Conservation (phyloP, 805 yeast species). For the Candida nanaspora region DNA sequence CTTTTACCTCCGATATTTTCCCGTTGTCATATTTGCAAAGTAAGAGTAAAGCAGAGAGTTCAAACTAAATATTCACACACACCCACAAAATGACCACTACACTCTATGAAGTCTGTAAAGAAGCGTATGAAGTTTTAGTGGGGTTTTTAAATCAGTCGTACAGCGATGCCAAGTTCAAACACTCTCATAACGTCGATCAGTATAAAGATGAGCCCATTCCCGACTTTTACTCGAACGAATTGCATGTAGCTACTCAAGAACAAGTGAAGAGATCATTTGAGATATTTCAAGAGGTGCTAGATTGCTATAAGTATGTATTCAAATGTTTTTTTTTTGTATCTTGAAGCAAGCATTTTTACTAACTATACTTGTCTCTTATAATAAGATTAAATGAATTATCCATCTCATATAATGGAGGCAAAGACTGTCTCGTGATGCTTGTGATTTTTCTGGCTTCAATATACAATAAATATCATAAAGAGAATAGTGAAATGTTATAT, state of each 20-base stretch:
- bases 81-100: constrained; percentile 9
- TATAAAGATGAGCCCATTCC: constrained; percentile 2
- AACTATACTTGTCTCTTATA: neutral
- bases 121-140: constrained; percentile 11
- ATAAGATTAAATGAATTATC: constrained; percentile 45
- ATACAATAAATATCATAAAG: constrained; percentile 13
- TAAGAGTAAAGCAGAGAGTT: too few species aligned
- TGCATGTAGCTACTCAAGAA: constrained; percentile 16
- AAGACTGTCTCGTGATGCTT: constrained; percentile 89
- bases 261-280: constrained; percentile 16
- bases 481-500: constrained; percentile 8
- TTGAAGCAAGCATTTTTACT: neutral
- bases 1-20: neutral
- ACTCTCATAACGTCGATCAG: neutral
- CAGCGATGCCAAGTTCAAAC: neutral
- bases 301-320: constrained; percentile 8
- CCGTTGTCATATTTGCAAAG: too few species aligned
- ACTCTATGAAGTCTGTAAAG: constrained; percentile 15
- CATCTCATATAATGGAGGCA: constrained; percentile 91
- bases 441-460: constrained; percentile 59
- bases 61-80: too few species aligned
- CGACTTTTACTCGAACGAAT: constrained; percentile 7
- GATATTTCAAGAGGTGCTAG: constrained; percentile 13
- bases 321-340: neutral
- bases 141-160: constrained; percentile 8